Evolutionary conservation across 495 filamentous ascomycete genomes (phyloP), one percentile per base, ranked within the genome.

Genomic region (Podospora comata): DNA sequence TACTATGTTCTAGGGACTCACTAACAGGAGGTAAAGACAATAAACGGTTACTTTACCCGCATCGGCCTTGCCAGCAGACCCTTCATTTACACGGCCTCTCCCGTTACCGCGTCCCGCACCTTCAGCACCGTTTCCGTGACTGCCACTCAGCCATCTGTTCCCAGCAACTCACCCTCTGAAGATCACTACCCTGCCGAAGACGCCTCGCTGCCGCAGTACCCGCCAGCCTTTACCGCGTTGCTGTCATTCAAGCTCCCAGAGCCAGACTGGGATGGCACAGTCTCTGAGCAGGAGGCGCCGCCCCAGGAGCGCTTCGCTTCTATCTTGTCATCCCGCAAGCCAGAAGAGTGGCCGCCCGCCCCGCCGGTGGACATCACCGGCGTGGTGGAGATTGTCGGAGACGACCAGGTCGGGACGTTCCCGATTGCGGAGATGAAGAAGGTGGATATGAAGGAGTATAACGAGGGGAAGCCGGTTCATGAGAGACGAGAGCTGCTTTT

Each of bases 21-120:
- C 39, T 48, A 48, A 48, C 39, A 48, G 4, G 4, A 4, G 6
- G n/a, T 0, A 15, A 15, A 91, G 89, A 85, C 88, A 62, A 86
- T 91, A 65, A 85, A 88, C 28, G 89, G 89, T 4, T 87, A 82
- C 77, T 92, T 92, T 74, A 87, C 88, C n/a, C 76, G 86, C 1
- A 73, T 76, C 4, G 89, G 87, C 6, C 70, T 72, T 11, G 59
- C 75, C 1, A 80, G 86, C 69, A 78, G 85, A 2, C 88, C 89
- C 4, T 91, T 87, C 73, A 75, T 88, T 62, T 91, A 89, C 77
- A 77, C 77, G 5, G 83, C 89, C 11, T 80, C 80, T 9, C 81
- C 80, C 19, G 72, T 90, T 48, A 80, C 86, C 32, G 77, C 86
- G 64, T 86, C 88, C 4, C 79, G 80, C 28, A 82, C 80, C 62